Evolutionary conservation across 2,329 filamentous ascomycete species (phyloP), one percentile per base, ranked within the genome.

Genomic region (Ophiostoma quercus): DNA sequence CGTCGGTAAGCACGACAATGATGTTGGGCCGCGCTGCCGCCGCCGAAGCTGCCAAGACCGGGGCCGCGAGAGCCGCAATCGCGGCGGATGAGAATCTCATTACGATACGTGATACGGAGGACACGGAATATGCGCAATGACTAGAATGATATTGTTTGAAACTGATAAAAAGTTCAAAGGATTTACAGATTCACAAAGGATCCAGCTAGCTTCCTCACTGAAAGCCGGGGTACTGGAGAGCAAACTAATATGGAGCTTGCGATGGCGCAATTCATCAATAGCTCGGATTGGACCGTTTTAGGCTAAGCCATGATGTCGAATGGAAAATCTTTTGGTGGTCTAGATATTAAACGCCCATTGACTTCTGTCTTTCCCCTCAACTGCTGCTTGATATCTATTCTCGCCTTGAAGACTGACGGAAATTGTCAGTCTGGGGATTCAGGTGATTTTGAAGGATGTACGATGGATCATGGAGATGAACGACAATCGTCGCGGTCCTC

Each of bases 1-100:
- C 87, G 74, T 90, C 87, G 0, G 86, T 88, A 54, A 90, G 78
- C 72, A 89, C 83, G 73, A 90, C 87, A 6, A 73, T 63, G 47
- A 74, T 71, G 67, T 73, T 74, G 9, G 73, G 73, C 12, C 66
- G 69, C 3, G 67, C 14, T 11, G 57, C 54, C 1, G 67, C n/a
- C 16, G 22, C 51, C 6, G 25, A 57, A 25, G 51, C 16, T 19
- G 37, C 63, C 34, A 41, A 7, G 11, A 19, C 60, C 60, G 60
- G 32, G 14, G 29, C 60, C 60, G 60, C 60, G 32, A 63, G 29
- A n/a, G 32, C 60, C 29, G 60, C 60, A 16, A 63, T 29, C 14
- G 60, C 60, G 29, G 60, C 60, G 22, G 54, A 12, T 8, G 11
- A 32, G 22, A 62, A 62, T n/a, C 62, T 32, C 32, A 37, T 39